Evolutionary conservation across 1,284 basidiomycete species (phyloP).

Genomic region (Mycena citricolor): DNA sequence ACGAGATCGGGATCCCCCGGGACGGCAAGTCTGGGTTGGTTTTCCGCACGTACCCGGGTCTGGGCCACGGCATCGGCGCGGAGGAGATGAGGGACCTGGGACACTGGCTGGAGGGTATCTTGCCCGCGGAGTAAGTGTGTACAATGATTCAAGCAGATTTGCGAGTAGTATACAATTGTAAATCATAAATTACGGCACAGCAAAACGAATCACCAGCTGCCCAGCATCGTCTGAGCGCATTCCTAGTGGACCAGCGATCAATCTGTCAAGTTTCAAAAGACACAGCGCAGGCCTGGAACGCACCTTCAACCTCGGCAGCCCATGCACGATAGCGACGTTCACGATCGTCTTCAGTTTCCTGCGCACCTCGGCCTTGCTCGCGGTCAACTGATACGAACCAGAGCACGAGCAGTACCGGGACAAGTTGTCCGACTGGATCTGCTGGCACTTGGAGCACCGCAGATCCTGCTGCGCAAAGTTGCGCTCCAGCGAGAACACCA

Average conservation of each 20-base stretch:
- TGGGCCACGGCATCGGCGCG: slow-evolving; percentile 61
- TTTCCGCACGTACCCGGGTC: slow-evolving; percentile 58
- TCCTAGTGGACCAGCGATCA: slow-evolving; percentile 40
- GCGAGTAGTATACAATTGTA: too few species aligned
- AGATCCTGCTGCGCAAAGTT: slow-evolving; percentile 89
- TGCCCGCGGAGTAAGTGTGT: too few species aligned
- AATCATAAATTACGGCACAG: neutral
- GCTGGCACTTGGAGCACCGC: slow-evolving; percentile 84
- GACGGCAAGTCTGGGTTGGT: slow-evolving; percentile 45
- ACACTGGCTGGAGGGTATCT: slow-evolving; percentile 55
- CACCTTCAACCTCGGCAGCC: slow-evolving; percentile 66
- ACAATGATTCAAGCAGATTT: too few species aligned
- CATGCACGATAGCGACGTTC: slow-evolving; percentile 77
- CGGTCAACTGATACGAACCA: slow-evolving; percentile 73
- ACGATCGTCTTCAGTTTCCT: slow-evolving; percentile 76
- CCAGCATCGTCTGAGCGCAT: slow-evolving; percentile 49
- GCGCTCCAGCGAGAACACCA: slow-evolving; percentile 71
- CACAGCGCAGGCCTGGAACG: slow-evolving; percentile 24
- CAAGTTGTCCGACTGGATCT: slow-evolving; percentile 86
- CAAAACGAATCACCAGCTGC: slow-evolving; percentile 40
- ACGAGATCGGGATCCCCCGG: slow-evolving; percentile 45
- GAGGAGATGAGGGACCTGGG: slow-evolving; percentile 67
- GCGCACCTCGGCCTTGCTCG: slow-evolving; percentile 69
- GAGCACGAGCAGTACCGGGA: slow-evolving; percentile 88
- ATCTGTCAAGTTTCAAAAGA: neutral